Base-by-base conservation (phyloP, 2,329 filamentous ascomycete species). In the Colletotrichum sp. region DNA sequence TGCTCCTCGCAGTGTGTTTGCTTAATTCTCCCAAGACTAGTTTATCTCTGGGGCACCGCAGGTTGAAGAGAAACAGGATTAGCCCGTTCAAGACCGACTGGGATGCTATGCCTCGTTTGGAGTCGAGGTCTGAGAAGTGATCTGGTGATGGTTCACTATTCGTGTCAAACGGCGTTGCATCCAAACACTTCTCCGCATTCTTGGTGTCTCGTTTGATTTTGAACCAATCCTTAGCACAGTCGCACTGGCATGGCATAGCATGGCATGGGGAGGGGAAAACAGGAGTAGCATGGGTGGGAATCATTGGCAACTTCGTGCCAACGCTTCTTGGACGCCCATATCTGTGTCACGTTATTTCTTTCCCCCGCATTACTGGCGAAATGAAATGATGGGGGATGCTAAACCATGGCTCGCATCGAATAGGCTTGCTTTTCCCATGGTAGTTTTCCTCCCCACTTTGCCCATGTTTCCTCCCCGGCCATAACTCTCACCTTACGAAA, bases 341-440 rank as follows among this genome's bases (percentile, higher is more conserved):
- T 30, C 28, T 18, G 48, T 68, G 62, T 68, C 56, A 72, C 70
- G 36, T 68, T 58, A 24, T 64, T 58, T 75, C 36, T 5, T 34
- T 73, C 24, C 70, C 73, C 73, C 73, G 73, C 73, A 73, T 73
- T 73, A 64, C 69, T 64, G 64, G 32, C 64, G 64, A 75, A 43
- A 73, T 75, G 55, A 67, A 34, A 73, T 75, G 55, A 67, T 18
- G 15, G 69, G 18, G 32, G 64, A 32, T 36, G 36, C 28, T 38
- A 18, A 52, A 43, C 30, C 58, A 64, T 56, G 58, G 71, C 52
- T 56, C 48, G 62, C 64, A 61, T 73, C 65, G 55, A 69, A 26
- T 56, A 61, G 32, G 70, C 55, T 62, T 60, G 26, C 55, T 69
- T 58, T 38, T 67, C 24, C 28, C 65, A 67, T 56, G 28, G 28